phyloP scores from a whole-genome alignment of 2,329 filamentous ascomycete species.

The Lasiodiplodia theobromae region DNA sequence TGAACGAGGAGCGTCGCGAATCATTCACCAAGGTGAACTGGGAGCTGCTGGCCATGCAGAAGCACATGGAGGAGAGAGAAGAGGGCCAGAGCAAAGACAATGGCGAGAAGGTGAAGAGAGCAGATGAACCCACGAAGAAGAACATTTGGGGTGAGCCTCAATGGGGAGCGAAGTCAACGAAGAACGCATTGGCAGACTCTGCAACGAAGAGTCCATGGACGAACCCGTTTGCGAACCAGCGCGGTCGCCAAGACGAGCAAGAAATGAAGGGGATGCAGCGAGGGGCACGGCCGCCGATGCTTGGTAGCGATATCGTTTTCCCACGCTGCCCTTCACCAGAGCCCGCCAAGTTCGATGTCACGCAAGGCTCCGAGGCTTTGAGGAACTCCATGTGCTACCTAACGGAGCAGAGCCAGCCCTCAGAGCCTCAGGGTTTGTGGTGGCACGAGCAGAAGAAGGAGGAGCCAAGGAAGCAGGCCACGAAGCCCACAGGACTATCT shows the following conservation, averaged over 20 bases:
- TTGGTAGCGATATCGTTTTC: constrained; percentile 81
- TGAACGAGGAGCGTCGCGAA: constrained; percentile 55
- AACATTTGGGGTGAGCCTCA: constrained; percentile 50
- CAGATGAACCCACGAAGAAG: constrained; percentile 32
- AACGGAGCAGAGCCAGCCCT: constrained; percentile 56
- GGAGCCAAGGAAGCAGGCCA: constrained; percentile 28
- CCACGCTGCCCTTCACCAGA: constrained; percentile 84
- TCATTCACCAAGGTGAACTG: constrained; percentile 71
- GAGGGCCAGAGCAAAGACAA: constrained; percentile 34
- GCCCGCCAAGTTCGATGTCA: constrained; percentile 81
- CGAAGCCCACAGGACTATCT: constrained; percentile 30
- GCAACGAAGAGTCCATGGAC: constrained; percentile 46
- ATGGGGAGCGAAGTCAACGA: constrained; percentile 9
- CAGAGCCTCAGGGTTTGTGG: constrained; percentile 63
- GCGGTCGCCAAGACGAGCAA: constrained; percentile 39
- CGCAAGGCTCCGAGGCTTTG: constrained; percentile 65
- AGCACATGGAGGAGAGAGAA: constrained; percentile 69
- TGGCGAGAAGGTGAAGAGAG: constrained; percentile 44
- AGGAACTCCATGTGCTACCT: constrained; percentile 58
- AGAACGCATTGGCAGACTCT: constrained; percentile 19
- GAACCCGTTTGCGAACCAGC: constrained; percentile 43
- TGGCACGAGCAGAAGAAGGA: constrained; percentile 55
- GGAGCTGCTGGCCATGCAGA: constrained; percentile 82
- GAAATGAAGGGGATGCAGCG: constrained; percentile 64
- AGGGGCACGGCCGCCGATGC: constrained; percentile 79